Base-by-base conservation (phyloP, 2,329 filamentous ascomycete genomes). In the Cryphonectria parasitica region DNA sequence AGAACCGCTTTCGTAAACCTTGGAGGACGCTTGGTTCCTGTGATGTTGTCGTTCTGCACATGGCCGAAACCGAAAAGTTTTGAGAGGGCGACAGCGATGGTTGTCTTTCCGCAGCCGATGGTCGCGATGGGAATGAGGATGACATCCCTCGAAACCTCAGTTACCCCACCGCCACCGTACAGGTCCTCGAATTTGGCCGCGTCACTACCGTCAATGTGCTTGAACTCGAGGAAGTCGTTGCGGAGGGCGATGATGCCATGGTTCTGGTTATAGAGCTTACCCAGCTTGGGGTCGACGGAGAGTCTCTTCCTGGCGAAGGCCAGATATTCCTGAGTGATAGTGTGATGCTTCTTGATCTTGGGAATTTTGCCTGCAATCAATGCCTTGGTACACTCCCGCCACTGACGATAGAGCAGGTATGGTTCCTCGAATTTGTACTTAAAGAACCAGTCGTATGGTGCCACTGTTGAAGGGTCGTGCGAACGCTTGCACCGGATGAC, bases 371-470 rank as follows among this genome's bases (percentile, higher is more conserved):
- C 92, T 1, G 86, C 78, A 75, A 99, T 98, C 70, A 98, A 82
- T 6, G 93, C 88, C 80, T 97, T 98, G 58, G 96, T 99, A 79
- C 93, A 97, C 82, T 99, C 96, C 73, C 96, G 91, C 96, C 96
- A 99, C 83, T 99, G 96, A 34, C 96, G 90, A 82, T 98, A 99
- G 94, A 99, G 97, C 72, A 99, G 84, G 79, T 99, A 99, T 0
- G 96, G 96, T 82, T 99, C 96, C 78, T 99, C 96, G 72, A 99
- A 99, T 83, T 99, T 99, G 88, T 95, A 99, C 82, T 99, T 99
- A 90, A 99, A 99, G 82, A 99, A 99, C 96, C 96, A 99, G 79
- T 99, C 95, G n/a, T 88, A 83, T 79, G 90, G 96, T 0, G 88
- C 87, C 1, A 79, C 80, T 19, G 79, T 78, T 0, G 81, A 82